Evolutionary conservation across 2,329 filamentous ascomycete species (phyloP).

Genomic region (Fusarium dimerum): DNA sequence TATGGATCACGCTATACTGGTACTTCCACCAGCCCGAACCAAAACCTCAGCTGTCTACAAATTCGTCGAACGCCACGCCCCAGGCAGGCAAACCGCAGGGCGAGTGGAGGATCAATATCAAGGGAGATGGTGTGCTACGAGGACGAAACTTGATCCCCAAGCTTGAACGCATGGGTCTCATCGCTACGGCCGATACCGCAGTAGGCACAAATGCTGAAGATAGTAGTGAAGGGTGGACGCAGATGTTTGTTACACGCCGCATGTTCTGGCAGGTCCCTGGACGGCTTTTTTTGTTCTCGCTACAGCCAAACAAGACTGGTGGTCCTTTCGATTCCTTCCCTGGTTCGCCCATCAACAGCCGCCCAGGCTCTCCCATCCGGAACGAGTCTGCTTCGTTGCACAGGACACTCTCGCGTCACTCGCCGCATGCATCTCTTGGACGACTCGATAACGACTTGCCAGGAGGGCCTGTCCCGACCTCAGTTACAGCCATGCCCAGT

Average conservation of each 20-base stretch:
- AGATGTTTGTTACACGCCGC: conserved; percentile 78
- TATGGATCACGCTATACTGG: conserved; percentile 94
- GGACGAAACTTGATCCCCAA: conserved; percentile 83
- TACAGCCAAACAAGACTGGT: conserved; percentile 58
- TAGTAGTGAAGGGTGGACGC: conserved; percentile 66
- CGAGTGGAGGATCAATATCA: conserved; percentile 85
- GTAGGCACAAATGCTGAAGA: conserved; percentile 68
- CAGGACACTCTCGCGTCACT: conserved; percentile 30
- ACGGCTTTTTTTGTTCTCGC: conserved; percentile 83
- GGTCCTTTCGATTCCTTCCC: conserved; percentile 38
- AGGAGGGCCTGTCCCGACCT: conserved; percentile 39
- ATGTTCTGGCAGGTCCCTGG: conserved; percentile 93
- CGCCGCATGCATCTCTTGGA: conserved; percentile 27
- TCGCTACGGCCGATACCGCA: conserved; percentile 72
- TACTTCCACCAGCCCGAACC: conserved; percentile 91
- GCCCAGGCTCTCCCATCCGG: conserved; percentile 53
- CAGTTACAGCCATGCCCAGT: conserved; percentile 34
- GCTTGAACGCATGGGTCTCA: conserved; percentile 88
- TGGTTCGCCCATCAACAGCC: conserved; percentile 53
- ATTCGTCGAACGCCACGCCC: conserved; percentile 66
- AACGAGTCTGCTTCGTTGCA: conserved; percentile 29
- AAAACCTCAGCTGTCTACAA: conserved; percentile 60
- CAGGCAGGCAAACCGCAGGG: conserved; percentile 72
- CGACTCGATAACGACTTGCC: conserved; percentile 40
- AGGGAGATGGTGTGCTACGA: conserved; percentile 83